phyloP scores from a whole-genome alignment of 805 yeast species.

The Saturnispora saitoi region DNA sequence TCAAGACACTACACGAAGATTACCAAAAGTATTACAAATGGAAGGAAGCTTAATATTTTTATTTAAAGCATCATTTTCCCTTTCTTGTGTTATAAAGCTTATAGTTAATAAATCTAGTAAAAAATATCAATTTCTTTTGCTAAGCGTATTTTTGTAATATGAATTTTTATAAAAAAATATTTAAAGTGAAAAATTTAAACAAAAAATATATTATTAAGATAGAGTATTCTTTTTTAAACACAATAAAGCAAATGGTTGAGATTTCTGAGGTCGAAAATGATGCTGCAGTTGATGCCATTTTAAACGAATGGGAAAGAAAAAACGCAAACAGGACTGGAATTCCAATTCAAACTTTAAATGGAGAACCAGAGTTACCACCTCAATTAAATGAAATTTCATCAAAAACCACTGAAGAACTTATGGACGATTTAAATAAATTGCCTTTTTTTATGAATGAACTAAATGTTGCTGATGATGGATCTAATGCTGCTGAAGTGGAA shows the following conservation, averaged over 20 bases:
- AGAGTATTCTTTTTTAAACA: neutral
- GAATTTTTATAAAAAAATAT: neutral
- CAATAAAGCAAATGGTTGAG: slow-evolving; percentile 21
- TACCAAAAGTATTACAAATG: slow-evolving; percentile 77
- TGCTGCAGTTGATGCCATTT: slow-evolving; percentile 13
- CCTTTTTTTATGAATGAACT: slow-evolving; percentile 93
- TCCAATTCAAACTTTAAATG: slow-evolving; percentile 27
- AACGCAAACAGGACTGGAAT: neutral
- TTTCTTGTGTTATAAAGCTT: neutral
- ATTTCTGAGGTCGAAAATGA: slow-evolving; percentile 23
- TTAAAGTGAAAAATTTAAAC: neutral
- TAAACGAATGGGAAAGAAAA: slow-evolving; percentile 28
- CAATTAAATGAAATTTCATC: slow-evolving; percentile 58
- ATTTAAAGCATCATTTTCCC: neutral
- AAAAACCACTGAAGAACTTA: slow-evolving; percentile 66
- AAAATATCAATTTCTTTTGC: too few species aligned
- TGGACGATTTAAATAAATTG: slow-evolving; percentile 67
- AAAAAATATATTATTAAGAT: too few species aligned
- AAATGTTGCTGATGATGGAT: slow-evolving; percentile 68
- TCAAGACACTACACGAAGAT: slow-evolving; percentile 58
- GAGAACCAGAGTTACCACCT: slow-evolving; percentile 75
- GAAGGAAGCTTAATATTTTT: slow-evolving; percentile 42
- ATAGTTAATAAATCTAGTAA: neutral
- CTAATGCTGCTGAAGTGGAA: slow-evolving; percentile 66
- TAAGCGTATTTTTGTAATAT: too few species aligned